phyloP scores from a whole-genome alignment of 768 basidiomycete species.

The Amylocystis lapponica region DNA sequence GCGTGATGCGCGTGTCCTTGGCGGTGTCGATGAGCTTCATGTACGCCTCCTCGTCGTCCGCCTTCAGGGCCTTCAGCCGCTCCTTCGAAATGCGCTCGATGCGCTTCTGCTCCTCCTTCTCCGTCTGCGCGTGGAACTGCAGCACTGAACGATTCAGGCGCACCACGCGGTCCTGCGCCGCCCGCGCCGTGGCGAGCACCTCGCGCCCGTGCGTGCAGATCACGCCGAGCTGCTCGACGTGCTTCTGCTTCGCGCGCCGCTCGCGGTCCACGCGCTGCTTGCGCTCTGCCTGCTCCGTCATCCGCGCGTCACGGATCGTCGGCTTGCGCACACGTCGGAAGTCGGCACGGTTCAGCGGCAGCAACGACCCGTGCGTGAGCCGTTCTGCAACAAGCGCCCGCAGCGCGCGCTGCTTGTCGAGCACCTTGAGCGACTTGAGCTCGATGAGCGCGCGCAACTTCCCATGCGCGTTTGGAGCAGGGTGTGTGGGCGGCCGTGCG shows the following conservation, averaged over 20 bases:
- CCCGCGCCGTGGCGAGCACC: constrained; percentile 55
- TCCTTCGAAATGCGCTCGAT: constrained; percentile 96
- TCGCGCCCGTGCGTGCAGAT: constrained; percentile 83
- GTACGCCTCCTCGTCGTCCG: constrained; percentile 99
- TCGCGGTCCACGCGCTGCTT: constrained; percentile 91
- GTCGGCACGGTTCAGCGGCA: constrained; percentile 87
- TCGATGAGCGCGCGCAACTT: constrained; percentile 91
- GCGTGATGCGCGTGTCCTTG: constrained; percentile 98
- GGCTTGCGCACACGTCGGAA: constrained; percentile 87
- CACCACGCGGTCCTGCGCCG: constrained; percentile 50
- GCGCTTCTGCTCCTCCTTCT: constrained; percentile 97
- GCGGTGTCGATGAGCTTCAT: constrained; percentile 98
- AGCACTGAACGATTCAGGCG: constrained; percentile 74
- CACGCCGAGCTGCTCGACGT: constrained; percentile 85
- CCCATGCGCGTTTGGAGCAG: constrained; percentile 60
- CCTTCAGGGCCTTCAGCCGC: constrained; percentile 94
- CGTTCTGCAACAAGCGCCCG: constrained; percentile 83
- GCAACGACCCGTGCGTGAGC: constrained; percentile 79
- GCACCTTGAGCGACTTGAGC: constrained; percentile 80
- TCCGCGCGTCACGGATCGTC: constrained; percentile 80
- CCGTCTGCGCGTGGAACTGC: constrained; percentile 81
- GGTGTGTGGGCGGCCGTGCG: too few species aligned
- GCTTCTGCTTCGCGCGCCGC: constrained; percentile 91
- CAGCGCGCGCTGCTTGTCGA: constrained; percentile 88
- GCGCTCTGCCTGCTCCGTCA: constrained; percentile 85